Conservation (phyloP, 495 filamentous ascomycete species). For the Talaromyces proteolyticus region DNA sequence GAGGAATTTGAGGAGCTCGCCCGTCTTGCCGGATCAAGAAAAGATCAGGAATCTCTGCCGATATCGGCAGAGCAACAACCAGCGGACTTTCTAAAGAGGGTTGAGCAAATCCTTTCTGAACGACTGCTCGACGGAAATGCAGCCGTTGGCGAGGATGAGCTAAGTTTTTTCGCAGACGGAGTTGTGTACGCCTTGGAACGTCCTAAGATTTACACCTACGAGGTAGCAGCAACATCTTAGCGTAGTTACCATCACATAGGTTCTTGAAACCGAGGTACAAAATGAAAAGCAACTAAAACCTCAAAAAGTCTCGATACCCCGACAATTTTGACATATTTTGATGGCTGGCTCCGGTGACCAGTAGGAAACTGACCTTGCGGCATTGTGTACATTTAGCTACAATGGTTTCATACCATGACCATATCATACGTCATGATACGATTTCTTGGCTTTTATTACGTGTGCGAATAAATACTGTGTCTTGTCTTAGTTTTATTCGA, state of each 20-base stretch:
- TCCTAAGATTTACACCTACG: slow-evolving; percentile 13
- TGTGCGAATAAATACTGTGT: neutral
- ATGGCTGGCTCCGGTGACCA: neutral
- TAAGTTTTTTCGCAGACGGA: slow-evolving; percentile 39
- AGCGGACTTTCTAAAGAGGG: slow-evolving; percentile 19
- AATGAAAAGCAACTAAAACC: neutral
- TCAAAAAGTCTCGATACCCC: neutral
- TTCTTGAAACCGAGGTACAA: neutral
- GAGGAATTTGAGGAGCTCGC: slow-evolving; percentile 33
- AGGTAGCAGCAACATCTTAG: neutral
- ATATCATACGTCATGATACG: neutral
- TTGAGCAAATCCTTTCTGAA: slow-evolving; percentile 30
- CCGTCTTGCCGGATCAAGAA: slow-evolving; percentile 7
- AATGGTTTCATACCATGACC: no score
- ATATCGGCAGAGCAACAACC: neutral
- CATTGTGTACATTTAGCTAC: no score
- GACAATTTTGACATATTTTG: neutral
- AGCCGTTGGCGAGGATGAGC: slow-evolving; percentile 29
- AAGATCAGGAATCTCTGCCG: neutral
- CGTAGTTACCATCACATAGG: neutral
- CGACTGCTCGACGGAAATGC: slow-evolving; percentile 26
- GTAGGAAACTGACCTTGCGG: no score
- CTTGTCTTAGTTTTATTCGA: no score
- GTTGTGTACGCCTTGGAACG: slow-evolving; percentile 32
- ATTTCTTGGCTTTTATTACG: neutral